A percentile compares a stretch with the other conserved stretches of the same genome.
phyloP scores from a whole-genome alignment of 1,139 yeast genomes.

The Suhomyces anneliseae region DNA sequence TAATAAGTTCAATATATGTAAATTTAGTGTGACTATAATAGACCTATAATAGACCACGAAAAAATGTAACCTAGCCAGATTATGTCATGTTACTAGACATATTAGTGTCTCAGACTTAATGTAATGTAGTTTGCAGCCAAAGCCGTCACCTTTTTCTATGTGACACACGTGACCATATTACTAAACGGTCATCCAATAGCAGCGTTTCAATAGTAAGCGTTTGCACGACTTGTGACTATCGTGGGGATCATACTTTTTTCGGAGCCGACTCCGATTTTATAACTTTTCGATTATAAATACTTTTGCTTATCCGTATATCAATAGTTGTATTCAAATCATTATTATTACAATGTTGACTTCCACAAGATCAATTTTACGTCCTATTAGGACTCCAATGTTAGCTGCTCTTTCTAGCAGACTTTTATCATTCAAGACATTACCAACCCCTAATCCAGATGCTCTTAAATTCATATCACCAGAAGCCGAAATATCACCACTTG shows the following conservation, averaged over 20 bases:
- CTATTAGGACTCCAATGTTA: conserved; percentile 1
- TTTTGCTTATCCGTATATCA: not conserved
- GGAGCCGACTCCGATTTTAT: conserved; percentile 13
- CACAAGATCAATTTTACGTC: not conserved
- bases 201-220: conserved; percentile 6
- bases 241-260: conserved; percentile 7
- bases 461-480: conserved; percentile 67
- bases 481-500: conserved; percentile 60
- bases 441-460: conserved; percentile 93
- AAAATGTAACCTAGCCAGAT: too few relatives aligned
- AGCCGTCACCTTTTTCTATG: too few relatives aligned
- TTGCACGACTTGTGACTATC: conserved; percentile 6
- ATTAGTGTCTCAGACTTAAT: too few relatives aligned
- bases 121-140: too few relatives aligned
- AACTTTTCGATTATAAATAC: not conserved
- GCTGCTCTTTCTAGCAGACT: conserved; percentile 18
- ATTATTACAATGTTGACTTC: not conserved
- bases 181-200: conserved; percentile 4
- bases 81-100: too few relatives aligned
- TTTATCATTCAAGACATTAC: conserved; percentile 41
- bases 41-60: too few relatives aligned
- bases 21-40: too few relatives aligned
- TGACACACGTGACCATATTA: not conserved
- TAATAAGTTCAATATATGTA: too few relatives aligned
- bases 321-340: not conserved